Evolutionary conservation across 306 rosid species (phyloP).

Genomic region (Prunus fruticosa): DNA sequence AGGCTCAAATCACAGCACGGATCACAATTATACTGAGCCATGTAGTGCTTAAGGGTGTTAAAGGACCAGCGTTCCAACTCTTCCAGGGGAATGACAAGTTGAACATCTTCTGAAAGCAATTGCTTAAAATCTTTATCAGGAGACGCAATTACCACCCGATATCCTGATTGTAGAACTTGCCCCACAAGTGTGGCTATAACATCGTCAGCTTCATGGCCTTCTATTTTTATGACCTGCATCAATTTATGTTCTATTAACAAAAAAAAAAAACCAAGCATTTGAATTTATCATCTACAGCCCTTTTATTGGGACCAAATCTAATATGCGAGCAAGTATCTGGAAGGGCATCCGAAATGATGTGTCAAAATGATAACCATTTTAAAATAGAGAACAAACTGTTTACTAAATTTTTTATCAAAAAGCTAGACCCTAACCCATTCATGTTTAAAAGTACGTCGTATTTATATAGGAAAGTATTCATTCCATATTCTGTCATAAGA

Average conservation of each 20-base stretch:
- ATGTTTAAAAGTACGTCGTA: not conserved
- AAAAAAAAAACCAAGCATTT: not conserved
- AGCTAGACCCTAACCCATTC: not conserved
- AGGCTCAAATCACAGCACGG: conserved; percentile 86
- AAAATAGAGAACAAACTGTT: not conserved
- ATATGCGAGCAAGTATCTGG: not conserved
- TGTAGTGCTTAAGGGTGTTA: conserved; percentile 76
- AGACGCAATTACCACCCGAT: conserved; percentile 76
- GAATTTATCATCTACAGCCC: not conserved
- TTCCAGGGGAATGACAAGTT: conserved; percentile 81
- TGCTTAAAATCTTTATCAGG: conserved; percentile 98
- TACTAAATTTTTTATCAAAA: not conserved
- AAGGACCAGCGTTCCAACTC: conserved; percentile 89
- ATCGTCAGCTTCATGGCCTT: conserved; percentile 93
- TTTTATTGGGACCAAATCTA: not conserved
- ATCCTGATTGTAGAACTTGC: conserved; percentile 62
- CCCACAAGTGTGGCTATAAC: conserved; percentile 83
- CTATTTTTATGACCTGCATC: conserved; percentile 55
- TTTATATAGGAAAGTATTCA: not conserved
- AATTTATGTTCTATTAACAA: conserved; percentile 21
- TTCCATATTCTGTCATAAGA: not conserved
- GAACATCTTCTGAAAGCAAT: conserved; percentile 86
- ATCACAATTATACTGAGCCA: conserved; percentile 76
- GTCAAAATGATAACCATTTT: not conserved
- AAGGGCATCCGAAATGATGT: not conserved